Evolutionary conservation across 805 yeast species (phyloP), one percentile per base, ranked within the genome.

Genomic region (Cyberlindnera americana): DNA sequence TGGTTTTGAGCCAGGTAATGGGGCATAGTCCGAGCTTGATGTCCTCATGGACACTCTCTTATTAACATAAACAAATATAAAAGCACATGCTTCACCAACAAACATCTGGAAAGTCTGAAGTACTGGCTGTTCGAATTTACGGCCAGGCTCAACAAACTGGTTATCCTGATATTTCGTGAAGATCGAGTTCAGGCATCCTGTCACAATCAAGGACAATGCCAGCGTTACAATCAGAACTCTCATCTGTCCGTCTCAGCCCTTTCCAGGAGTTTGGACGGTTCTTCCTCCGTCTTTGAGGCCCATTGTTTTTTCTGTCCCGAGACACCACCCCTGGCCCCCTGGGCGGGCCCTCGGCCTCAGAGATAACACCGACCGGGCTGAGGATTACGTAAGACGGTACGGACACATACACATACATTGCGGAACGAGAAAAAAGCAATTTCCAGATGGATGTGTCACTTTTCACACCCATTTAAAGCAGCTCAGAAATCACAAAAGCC

Each of bases 41-140:
- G 22, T 22, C 8, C 31, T 21, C 5, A 35, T 17, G 6, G 40
- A 29, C 10, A 26, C n/a, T 14, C 22, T 25, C 12, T 21, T 52
- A 38, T 23, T 25, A 28, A 62, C 42, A 46, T 53, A 55, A 47
- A 65, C 72, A 15, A 70, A 69, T 6, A 72, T 29, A 59, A 69
- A 71, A 36, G 79, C 73, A 19, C 62, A 59, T 26, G 75, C 60
- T 54, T 85, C 95, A 18, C 90, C 95, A 5, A 82, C 57, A 53
- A 85, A 84, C 93, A 85, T 85, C 60, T 85, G 91, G 15, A 82
- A 62, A 2, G 93, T 80, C 57, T 85, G 93, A 25, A 85, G 56
- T 7, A 81, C 87, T 0, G 95, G 93, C 61, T 84, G 90, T 49
- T 84, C 85, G 53, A 83, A 85, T 42, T 64, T 59, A 26, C 63